Conservation (phyloP, 148 eudicot genomes). For the Arbutus unedo region DNA sequence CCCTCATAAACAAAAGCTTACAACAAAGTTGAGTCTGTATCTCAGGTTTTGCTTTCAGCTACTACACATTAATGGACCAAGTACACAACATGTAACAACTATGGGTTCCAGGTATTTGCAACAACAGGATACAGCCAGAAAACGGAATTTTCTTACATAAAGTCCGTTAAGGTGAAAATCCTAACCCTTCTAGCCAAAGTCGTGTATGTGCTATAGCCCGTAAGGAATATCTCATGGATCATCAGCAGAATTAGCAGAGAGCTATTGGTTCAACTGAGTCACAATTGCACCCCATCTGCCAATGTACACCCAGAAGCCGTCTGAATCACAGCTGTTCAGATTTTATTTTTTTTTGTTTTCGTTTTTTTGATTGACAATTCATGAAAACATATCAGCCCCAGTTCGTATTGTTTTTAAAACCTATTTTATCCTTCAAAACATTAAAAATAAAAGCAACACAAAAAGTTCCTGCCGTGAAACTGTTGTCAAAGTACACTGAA, state of each 20-base stretch:
- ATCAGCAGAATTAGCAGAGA: background rate
- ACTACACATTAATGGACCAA: background rate
- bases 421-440: background rate
- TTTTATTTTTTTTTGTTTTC: too few relatives aligned
- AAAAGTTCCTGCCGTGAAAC: background rate
- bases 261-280: background rate
- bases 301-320: background rate
- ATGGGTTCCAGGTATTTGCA: background rate
- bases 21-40: background rate
- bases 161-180: background rate
- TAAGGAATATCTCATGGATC: constrained; percentile 2
- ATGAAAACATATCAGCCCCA: background rate
- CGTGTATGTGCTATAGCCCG: background rate
- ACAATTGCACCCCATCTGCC: background rate
- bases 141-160: background rate
- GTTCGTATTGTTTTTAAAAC: background rate
- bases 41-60: background rate
- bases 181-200: background rate
- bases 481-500: background rate
- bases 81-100: background rate
- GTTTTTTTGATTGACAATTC: too few relatives aligned
- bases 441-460: background rate
- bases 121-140: background rate
- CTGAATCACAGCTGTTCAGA: background rate
- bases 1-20: too few relatives aligned